Evolutionary conservation across 2,329 filamentous ascomycete species (phyloP).

Genomic region (Raffaelea ambrosiae): DNA sequence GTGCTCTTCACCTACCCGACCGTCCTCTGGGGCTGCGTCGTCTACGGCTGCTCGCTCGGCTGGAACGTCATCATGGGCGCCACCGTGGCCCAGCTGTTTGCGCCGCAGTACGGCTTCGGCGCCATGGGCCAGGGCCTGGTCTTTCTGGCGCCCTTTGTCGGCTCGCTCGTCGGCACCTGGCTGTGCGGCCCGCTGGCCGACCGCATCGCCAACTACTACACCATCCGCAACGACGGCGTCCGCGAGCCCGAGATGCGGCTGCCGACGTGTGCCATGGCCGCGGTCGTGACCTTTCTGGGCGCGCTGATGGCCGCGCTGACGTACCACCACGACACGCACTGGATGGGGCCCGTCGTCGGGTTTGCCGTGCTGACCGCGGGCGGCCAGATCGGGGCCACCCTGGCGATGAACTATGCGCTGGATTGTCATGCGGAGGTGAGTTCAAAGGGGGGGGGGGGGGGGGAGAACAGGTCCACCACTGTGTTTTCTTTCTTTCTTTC

Average conservation of each 20-base stretch:
- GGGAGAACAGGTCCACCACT: too few species aligned
- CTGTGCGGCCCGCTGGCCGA: background rate
- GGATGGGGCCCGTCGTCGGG: background rate
- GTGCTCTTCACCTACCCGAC: background rate
- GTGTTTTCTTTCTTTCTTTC: background rate
- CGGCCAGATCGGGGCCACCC: background rate
- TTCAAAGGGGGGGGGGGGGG: too few species aligned
- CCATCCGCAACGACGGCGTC: slow-evolving; percentile 31
- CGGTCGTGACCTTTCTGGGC: background rate
- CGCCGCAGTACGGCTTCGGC: background rate
- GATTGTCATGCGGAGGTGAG: background rate
- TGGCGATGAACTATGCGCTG: background rate
- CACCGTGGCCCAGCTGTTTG: background rate
- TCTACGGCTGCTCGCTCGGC: background rate
- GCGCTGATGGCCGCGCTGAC: background rate
- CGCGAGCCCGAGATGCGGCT: slow-evolving; percentile 40
- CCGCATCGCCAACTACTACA: slow-evolving; percentile 14
- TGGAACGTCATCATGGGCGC: background rate
- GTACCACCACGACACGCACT: background rate
- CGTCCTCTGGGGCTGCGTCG: background rate
- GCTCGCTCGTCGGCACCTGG: background rate
- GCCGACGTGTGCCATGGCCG: slow-evolving; percentile 7
- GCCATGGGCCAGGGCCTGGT: background rate
- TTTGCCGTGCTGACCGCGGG: background rate
- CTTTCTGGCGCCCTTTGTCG: background rate